Percentiles rank a stretch among this genome's conserved stretches.
Evolutionary conservation across 2,329 filamentous ascomycete species (phyloP).

Genomic region (Tympanopsis confertula): DNA sequence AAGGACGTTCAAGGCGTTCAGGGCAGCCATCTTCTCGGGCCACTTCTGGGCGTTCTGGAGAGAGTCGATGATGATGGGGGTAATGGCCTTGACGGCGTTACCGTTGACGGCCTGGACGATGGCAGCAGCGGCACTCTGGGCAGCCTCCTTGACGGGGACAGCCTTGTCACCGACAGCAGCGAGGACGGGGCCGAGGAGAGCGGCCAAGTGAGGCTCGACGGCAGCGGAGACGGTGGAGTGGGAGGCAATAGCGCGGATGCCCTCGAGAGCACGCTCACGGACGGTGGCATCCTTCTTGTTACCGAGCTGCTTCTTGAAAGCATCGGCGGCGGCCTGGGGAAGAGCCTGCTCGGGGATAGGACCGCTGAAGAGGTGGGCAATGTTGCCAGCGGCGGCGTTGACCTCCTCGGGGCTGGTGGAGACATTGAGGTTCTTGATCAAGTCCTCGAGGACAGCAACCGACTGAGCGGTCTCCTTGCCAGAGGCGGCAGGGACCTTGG

Average conservation of each 20-base stretch:
- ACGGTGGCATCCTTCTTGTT: conserved; percentile 89
- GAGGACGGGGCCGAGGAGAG: conserved; percentile 68
- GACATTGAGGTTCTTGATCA: neutral
- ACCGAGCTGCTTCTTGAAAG: conserved; percentile 74
- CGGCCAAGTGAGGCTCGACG: conserved; percentile 88
- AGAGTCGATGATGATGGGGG: conserved; percentile 75
- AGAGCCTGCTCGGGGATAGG: neutral
- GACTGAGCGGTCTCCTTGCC: neutral
- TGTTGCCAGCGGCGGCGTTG: neutral
- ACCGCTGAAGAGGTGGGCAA: neutral
- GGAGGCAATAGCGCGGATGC: conserved; percentile 74
- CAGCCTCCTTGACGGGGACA: conserved; percentile 81
- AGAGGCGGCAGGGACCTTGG: neutral
- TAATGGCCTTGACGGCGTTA: conserved; percentile 87
- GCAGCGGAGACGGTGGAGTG: conserved; percentile 72
- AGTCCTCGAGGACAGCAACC: neutral
- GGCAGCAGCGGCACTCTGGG: conserved; percentile 66
- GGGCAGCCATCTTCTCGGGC: conserved; percentile 92
- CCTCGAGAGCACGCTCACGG: conserved; percentile 72
- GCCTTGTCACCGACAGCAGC: conserved; percentile 93
- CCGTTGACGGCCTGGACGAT: conserved; percentile 85
- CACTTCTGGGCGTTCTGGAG: conserved; percentile 92
- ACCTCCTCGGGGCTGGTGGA: neutral
- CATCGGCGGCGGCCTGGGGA: conserved; percentile 62
- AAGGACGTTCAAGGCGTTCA: conserved; percentile 82